Evolutionary conservation across 352 stramenopile genomes (phyloP).

Genomic region (Pythium volutum): DNA sequence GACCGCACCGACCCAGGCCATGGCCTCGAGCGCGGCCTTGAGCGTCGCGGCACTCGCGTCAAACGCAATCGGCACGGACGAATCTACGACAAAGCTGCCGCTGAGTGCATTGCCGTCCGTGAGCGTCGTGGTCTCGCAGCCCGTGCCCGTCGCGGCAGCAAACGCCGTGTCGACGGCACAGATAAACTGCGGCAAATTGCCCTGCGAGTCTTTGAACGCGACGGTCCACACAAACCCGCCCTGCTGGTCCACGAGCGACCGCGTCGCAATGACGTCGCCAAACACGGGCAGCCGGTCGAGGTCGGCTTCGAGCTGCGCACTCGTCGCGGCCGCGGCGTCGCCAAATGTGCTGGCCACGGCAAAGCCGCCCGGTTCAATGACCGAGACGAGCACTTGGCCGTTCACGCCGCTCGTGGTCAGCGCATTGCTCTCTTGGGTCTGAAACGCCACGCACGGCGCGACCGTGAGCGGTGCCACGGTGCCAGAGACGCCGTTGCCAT

Average conservation of each 20-base stretch:
- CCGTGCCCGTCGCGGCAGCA: slow-evolving; percentile 17
- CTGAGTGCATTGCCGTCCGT: slow-evolving; percentile 74
- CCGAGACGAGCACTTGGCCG: slow-evolving; percentile 30
- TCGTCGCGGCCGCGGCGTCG: slow-evolving; percentile 34
- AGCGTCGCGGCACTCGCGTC: slow-evolving; percentile 45
- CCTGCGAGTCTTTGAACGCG: slow-evolving; percentile 63
- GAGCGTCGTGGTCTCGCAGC: slow-evolving; percentile 58
- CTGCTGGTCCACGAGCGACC: slow-evolving; percentile 60
- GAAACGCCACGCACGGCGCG: slow-evolving; percentile 39
- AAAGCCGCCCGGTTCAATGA: slow-evolving; percentile 54
- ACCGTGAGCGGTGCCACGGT: slow-evolving; percentile 26
- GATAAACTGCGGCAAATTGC: slow-evolving; percentile 70
- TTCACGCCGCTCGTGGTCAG: slow-evolving; percentile 39
- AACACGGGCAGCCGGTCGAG: slow-evolving; percentile 59
- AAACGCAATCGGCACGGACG: slow-evolving; percentile 53
- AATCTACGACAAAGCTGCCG: slow-evolving; percentile 68
- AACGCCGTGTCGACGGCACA: slow-evolving; percentile 53
- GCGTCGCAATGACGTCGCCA: slow-evolving; percentile 53
- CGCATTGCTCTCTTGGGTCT: slow-evolving; percentile 66
- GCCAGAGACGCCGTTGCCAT: slow-evolving; percentile 62
- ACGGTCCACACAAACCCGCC: slow-evolving; percentile 77
- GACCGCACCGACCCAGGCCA: slow-evolving; percentile 58
- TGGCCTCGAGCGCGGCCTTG: slow-evolving; percentile 50
- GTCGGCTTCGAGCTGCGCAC: slow-evolving; percentile 40
- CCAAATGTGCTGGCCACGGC: slow-evolving; percentile 50